Percentiles rank a stretch among this genome's conserved stretches.
phyloP scores from a whole-genome alignment of 2,329 filamentous ascomycete genomes.

The Neurospora crassa region DNA sequence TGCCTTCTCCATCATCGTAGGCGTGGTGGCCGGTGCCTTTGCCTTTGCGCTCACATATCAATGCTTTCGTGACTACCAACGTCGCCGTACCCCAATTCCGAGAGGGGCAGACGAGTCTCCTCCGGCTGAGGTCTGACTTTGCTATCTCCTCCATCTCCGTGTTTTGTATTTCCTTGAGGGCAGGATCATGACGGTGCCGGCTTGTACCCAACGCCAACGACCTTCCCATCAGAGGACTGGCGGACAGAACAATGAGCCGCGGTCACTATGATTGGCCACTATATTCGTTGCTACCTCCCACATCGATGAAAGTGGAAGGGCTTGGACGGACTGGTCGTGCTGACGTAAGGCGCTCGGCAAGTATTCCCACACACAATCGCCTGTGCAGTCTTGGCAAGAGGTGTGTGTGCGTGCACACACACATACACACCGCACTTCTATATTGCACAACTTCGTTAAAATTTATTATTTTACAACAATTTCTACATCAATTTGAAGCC shows the following conservation, averaged over 20 bases:
- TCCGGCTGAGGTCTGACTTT: not conserved
- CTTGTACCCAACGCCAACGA: not conserved
- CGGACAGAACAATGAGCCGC: not conserved
- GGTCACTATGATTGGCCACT: not conserved
- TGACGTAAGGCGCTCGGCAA: constrained; percentile 1
- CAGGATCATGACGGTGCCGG: not conserved
- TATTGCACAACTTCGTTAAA: too few relatives aligned
- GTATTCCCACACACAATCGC: too few relatives aligned
- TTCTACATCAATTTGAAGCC: too few relatives aligned
- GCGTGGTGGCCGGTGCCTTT: constrained; percentile 5
- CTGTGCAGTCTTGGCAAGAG: too few relatives aligned
- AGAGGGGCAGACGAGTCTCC: not conserved
- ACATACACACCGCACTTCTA: too few relatives aligned
- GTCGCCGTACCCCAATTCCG: not conserved
- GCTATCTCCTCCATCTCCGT: not conserved
- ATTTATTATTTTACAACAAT: too few relatives aligned
- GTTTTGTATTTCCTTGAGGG: not conserved
- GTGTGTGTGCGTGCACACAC: too few relatives aligned
- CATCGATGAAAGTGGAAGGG: constrained; percentile 5
- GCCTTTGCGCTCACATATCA: constrained; percentile 9
- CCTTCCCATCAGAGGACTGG: too few relatives aligned
- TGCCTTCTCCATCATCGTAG: constrained; percentile 7
- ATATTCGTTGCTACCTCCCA: not conserved
- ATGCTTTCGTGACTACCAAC: not conserved
- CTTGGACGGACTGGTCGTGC: constrained; percentile 1